Evolutionary conservation across 2,329 filamentous ascomycete species (phyloP).

Genomic region (Fusarium cicatricum): DNA sequence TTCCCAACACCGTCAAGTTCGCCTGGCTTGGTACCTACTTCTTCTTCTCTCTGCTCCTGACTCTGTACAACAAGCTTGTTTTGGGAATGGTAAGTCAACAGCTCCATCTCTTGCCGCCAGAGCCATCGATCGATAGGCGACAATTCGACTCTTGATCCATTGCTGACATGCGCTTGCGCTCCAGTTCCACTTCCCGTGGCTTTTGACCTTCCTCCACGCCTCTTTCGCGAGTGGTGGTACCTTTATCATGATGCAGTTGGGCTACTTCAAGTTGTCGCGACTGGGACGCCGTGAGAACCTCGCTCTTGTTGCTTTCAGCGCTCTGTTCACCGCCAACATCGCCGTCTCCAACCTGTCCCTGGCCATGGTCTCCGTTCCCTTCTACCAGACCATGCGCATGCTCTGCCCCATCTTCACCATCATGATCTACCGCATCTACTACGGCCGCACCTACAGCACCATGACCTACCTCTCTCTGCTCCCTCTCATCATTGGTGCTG

Average conservation of each 20-base stretch:
- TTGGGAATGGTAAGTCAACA: constrained; percentile 55
- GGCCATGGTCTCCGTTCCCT: constrained; percentile 68
- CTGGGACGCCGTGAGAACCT: constrained; percentile 62
- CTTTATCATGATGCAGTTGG: constrained; percentile 58
- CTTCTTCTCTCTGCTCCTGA: constrained; percentile 57
- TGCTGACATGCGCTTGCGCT: constrained; percentile 30
- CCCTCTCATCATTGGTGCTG: constrained; percentile 67
- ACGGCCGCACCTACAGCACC: constrained; percentile 61
- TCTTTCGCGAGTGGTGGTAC: constrained; percentile 66
- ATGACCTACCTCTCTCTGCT: constrained; percentile 67
- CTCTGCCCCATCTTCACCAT: constrained; percentile 69
- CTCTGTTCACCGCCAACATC: constrained; percentile 70
- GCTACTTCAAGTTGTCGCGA: constrained; percentile 61
- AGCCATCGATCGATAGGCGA: neutral
- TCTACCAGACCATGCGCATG: constrained; percentile 71
- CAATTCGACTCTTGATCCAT: neutral
- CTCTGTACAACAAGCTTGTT: constrained; percentile 67
- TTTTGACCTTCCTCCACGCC: constrained; percentile 66
- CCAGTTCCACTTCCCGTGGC: constrained; percentile 68
- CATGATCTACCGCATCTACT: constrained; percentile 66
- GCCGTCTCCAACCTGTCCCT: constrained; percentile 71
- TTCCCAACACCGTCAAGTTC: constrained; percentile 56
- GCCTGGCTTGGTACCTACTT: constrained; percentile 62
- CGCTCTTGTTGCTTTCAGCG: constrained; percentile 65
- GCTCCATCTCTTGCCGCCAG: neutral